Evolutionary conservation across 345 rosid species (phyloP), one percentile per base, ranked within the genome.

Genomic region (Aquilaria malaccensis): DNA sequence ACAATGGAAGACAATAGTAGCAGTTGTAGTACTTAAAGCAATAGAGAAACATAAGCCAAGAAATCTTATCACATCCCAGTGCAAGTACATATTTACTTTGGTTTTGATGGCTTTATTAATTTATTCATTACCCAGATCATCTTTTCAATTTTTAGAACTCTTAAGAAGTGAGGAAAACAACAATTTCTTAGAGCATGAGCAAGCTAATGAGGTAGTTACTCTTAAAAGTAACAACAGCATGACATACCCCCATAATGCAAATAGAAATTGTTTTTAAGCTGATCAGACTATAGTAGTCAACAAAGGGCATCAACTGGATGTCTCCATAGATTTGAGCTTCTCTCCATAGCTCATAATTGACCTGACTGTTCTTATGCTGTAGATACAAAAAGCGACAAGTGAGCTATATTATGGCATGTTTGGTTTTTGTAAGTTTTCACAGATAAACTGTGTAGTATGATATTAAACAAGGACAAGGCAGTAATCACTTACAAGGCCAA

Each of bases 301-400:
- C 95, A 72, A 89, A 92, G 43, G 96, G 96, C 96, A 92, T 89
- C 56, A 92, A 69, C 56, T 92, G 97, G 72, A 92, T 73, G 63
- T 92, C 98, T 49, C 84, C 85, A 43, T 89, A 92, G 43, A 86
- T 84, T 61, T 78, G 83, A 50, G 91, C 91, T 85, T 92, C 96
- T 76, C 72, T 92, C 98, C 96, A 87, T 62, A 89, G 79, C 79
- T 89, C 95, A 61, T 80, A 66, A 68, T 82, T 92, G 55, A 87
- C 96, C 76, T 78, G 79, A 43, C 48, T 65, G 70, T 80, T 83
- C 58, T 81, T 89, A 80, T 89, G 83, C 98, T 87, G 85, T 72
- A 60, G 47, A 47, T 33, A 54, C 67, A 66, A 56, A 57, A 60
- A 56, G 6, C 3, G 63, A 60, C 37, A 33, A 64, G 31, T 31